Conservation (phyloP, 495 filamentous ascomycete species). For the Usnea hakonensis region DNA sequence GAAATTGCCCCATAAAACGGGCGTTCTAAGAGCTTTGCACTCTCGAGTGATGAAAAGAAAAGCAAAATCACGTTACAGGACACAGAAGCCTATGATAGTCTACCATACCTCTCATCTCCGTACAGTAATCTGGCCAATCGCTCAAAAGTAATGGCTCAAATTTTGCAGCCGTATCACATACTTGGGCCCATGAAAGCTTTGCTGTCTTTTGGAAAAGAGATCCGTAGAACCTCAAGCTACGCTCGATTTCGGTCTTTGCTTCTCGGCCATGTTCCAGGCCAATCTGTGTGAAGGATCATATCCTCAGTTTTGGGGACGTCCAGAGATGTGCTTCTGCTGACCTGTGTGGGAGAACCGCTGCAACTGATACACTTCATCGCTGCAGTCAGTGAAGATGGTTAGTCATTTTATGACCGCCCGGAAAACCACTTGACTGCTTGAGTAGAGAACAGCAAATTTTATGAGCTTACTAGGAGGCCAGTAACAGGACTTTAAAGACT, state of each 20-base stretch:
- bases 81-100: not conserved
- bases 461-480: not conserved
- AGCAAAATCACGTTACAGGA: not conserved
- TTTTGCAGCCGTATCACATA: conserved; percentile 36
- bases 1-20: too few species aligned
- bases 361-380: conserved; percentile 12
- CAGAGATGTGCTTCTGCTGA: not conserved
- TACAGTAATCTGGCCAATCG: conserved; percentile 39
- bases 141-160: conserved; percentile 36
- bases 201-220: conserved; percentile 43
- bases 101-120: conserved; percentile 42
- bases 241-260: conserved; percentile 38
- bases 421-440: not conserved
- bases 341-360: conserved; percentile 9
- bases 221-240: conserved; percentile 45
- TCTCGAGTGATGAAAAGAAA: not conserved
- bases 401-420: not conserved
- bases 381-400: not conserved
- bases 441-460: not conserved
- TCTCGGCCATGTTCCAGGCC: conserved; percentile 46
- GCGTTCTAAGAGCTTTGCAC: not conserved
- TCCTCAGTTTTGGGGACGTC: not conserved
- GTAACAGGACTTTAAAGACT: not conserved
- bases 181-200: conserved; percentile 42
- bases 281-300: conserved; percentile 33